phyloP scores from a whole-genome alignment of 768 basidiomycete species.

The Harrya chromipes region DNA sequence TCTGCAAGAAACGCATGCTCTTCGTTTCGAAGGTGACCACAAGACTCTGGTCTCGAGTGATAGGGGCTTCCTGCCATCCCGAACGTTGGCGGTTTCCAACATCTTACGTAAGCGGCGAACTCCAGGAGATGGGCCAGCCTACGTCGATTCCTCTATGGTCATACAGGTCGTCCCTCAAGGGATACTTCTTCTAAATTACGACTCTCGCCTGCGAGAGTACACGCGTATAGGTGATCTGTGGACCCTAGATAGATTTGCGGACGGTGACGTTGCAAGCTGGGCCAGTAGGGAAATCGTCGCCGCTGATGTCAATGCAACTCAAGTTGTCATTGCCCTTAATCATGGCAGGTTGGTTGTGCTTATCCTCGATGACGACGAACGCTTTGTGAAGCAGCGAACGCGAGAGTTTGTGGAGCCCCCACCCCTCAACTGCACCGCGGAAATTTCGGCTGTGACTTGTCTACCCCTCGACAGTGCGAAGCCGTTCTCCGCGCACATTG shows the following conservation, averaged over 20 bases:
- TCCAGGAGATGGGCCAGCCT: conserved; percentile 19
- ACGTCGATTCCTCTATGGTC: conserved; percentile 50
- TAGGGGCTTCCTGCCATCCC: conserved; percentile 47
- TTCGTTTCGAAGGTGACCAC: conserved; percentile 42
- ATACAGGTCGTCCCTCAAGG: conserved; percentile 70
- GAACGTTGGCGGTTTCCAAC: conserved; percentile 66
- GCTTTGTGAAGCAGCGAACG: conserved; percentile 27
- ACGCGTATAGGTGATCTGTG: conserved; percentile 40
- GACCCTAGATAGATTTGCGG: conserved; percentile 31
- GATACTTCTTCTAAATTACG: conserved; percentile 55
- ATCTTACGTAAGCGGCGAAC: conserved; percentile 34
- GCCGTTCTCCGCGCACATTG: conserved; percentile 46
- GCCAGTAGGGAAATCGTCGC: conserved; percentile 52
- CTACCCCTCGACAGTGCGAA: conserved; percentile 48
- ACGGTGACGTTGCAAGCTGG: conserved; percentile 20
- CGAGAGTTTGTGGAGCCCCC: conserved; percentile 24
- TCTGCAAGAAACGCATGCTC: conserved; percentile 48
- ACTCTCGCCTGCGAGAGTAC: conserved; percentile 43
- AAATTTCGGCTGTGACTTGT: conserved; percentile 74
- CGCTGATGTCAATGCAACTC: conserved; percentile 66
- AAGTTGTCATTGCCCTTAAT: conserved; percentile 59
- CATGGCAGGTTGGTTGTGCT: conserved; percentile 53
- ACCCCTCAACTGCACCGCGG: conserved; percentile 29
- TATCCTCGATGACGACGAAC: conserved; percentile 39
- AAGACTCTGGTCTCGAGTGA: conserved; percentile 24